Conservation (phyloP, 495 filamentous ascomycete genomes). For the Tuber microsphaerosporum region DNA sequence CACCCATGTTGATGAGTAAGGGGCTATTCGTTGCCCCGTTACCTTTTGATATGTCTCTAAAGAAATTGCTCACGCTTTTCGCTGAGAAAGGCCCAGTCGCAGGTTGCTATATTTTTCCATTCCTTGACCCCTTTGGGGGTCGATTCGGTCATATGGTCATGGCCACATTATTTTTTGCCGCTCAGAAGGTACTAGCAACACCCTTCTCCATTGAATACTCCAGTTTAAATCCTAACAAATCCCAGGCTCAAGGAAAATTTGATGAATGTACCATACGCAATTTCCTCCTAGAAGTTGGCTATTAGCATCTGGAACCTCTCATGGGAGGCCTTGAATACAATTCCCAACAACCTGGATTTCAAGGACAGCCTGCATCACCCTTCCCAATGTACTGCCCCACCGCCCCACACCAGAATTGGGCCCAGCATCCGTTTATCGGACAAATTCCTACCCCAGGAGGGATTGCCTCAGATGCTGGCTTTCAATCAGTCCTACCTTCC, state of each 20-base stretch:
- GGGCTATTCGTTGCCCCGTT: conserved; percentile 36
- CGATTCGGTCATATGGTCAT: conserved; percentile 40
- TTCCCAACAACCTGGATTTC: no score
- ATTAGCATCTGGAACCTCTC: conserved; percentile 10
- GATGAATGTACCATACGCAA: conserved; percentile 29
- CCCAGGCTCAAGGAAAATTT: conserved; percentile 35
- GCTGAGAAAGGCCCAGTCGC: conserved; percentile 33
- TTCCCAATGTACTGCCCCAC: background rate
- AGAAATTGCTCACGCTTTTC: conserved; percentile 37
- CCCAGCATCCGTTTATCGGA: background rate
- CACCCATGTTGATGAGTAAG: conserved; percentile 38
- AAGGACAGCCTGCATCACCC: background rate
- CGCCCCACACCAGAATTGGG: background rate
- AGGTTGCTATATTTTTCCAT: conserved; percentile 38
- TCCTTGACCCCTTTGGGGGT: conserved; percentile 28
- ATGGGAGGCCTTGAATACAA: no score
- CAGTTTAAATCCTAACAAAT: conserved; percentile 5
- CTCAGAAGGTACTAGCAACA: conserved; percentile 35
- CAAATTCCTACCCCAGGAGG: background rate
- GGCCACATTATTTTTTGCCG: conserved; percentile 35
- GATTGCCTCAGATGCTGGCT: background rate
- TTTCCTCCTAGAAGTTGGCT: conserved; percentile 34
- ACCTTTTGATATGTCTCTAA: conserved; percentile 39
- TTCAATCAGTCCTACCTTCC: background rate
- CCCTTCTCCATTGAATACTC: background rate